Evolutionary conservation across 1,139 yeast species (phyloP).

Genomic region (Scheffersomyces illinoinensis): DNA sequence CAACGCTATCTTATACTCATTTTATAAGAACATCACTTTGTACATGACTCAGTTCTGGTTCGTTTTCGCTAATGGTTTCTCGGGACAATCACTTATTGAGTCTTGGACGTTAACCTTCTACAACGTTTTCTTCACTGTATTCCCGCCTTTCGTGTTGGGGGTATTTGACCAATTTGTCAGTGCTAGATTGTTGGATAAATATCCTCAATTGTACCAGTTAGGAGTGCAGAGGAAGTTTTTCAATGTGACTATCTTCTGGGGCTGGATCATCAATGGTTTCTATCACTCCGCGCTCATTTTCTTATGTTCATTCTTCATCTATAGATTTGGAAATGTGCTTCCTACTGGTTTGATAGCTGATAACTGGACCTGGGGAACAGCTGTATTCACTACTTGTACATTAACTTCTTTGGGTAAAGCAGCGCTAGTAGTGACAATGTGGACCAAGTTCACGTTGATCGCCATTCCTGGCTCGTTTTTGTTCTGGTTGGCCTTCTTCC

Average conservation of each 20-base stretch:
- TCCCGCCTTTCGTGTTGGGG: slow-evolving; percentile 96
- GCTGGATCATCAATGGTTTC: slow-evolving; percentile 95
- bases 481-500: slow-evolving; percentile 84
- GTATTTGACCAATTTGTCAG: slow-evolving; percentile 95
- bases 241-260: slow-evolving; percentile 92
- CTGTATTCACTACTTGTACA: slow-evolving; percentile 83
- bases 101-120: slow-evolving; percentile 97
- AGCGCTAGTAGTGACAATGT: slow-evolving; percentile 83
- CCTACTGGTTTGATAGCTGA: slow-evolving; percentile 74
- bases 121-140: slow-evolving; percentile 91
- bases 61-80: slow-evolving; percentile 86
- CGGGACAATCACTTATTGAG: slow-evolving; percentile 95
- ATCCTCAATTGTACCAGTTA: slow-evolving; percentile 87
- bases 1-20: slow-evolving; percentile 88
- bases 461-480: slow-evolving; percentile 95
- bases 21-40: slow-evolving; percentile 91
- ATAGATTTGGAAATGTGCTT: slow-evolving; percentile 65
- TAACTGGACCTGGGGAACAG: slow-evolving; percentile 96
- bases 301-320: slow-evolving; percentile 70
- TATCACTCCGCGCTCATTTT: slow-evolving; percentile 88
- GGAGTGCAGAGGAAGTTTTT: slow-evolving; percentile 90
- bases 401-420: slow-evolving; percentile 94
- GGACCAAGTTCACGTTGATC: slow-evolving; percentile 90
- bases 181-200: slow-evolving; percentile 83
- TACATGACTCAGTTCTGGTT: slow-evolving; percentile 99